phyloP scores from a whole-genome alignment of 164 flowering plant genomes.

The Kingdonia uniflora region DNA sequence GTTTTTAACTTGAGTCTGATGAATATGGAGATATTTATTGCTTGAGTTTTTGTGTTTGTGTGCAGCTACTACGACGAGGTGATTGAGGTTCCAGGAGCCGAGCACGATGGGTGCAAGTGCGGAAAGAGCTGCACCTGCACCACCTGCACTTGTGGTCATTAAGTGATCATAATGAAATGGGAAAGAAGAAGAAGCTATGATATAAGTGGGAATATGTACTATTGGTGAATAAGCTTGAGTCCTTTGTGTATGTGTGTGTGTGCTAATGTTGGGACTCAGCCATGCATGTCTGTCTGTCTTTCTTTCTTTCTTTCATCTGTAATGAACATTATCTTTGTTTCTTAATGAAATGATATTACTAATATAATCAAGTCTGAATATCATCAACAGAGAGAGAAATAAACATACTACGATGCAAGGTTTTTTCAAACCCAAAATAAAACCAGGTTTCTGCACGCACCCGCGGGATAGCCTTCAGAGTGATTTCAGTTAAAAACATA shows the following conservation, averaged over 20 bases:
- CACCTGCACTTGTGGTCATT: slow-evolving; percentile 42
- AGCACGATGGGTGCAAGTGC: slow-evolving; percentile 67
- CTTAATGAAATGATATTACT: background rate
- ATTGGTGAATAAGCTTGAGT: slow-evolving; percentile 9
- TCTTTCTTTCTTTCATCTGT: slow-evolving; percentile 8
- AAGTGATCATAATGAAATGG: background rate
- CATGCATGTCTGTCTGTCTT: slow-evolving; percentile 10
- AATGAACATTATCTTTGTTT: slow-evolving; percentile 2
- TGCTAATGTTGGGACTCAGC: slow-evolving; percentile 5
- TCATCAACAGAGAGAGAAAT: background rate
- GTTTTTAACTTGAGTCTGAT: no score
- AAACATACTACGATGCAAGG: no score
- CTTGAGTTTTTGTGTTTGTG: background rate
- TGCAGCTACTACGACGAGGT: slow-evolving; percentile 30
- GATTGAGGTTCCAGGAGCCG: slow-evolving; percentile 30
- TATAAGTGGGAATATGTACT: slow-evolving; percentile 4
- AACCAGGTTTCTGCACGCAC: no score
- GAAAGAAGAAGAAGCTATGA: slow-evolving; percentile 1
- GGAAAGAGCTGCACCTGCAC: slow-evolving; percentile 46
- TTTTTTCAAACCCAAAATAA: no score
- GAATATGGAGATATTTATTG: background rate
- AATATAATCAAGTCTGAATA: background rate
- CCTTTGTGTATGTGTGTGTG: slow-evolving; percentile 4
- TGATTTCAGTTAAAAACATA: no score
- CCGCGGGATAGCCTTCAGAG: no score